phyloP scores from a whole-genome alignment of 805 yeast species.

The Barnettozyma siamensis region DNA sequence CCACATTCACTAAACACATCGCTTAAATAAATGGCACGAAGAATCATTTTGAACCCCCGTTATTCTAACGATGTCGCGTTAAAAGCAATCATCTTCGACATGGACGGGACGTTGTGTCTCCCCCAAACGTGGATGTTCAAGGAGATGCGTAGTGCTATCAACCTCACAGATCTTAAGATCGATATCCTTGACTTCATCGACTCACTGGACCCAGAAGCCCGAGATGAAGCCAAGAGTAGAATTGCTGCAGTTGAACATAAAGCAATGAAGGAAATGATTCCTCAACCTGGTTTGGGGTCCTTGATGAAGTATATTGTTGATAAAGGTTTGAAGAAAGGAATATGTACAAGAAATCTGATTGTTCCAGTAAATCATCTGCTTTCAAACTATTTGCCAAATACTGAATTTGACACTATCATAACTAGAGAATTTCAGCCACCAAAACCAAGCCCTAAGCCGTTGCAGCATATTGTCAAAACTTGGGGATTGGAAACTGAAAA shows the following conservation, averaged over 20 bases:
- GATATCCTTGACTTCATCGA: constrained; percentile 53
- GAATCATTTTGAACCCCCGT: constrained; percentile 22
- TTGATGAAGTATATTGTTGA: constrained; percentile 12
- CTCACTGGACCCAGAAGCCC: constrained; percentile 34
- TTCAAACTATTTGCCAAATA: constrained; percentile 35
- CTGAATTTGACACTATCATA: constrained; percentile 44
- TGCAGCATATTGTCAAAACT: constrained; percentile 45
- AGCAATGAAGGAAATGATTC: constrained; percentile 55
- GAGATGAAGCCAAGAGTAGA: constrained; percentile 38
- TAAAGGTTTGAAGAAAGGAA: constrained; percentile 38
- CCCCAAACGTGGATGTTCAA: constrained; percentile 58
- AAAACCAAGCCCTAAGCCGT: constrained; percentile 62
- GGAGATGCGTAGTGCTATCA: constrained; percentile 57
- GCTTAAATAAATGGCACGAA: constrained; percentile 9
- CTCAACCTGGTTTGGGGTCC: constrained; percentile 18
- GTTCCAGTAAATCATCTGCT: constrained; percentile 50
- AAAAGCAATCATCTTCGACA: constrained; percentile 61
- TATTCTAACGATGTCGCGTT: constrained; percentile 27
- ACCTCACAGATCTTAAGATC: constrained; percentile 35
- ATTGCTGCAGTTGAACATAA: constrained; percentile 49
- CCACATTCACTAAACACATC: neutral
- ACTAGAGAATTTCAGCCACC: constrained; percentile 65
- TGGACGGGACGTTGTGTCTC: constrained; percentile 72
- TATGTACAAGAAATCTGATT: constrained; percentile 56
- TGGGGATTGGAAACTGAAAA: constrained; percentile 44